Percentiles rank a stretch among this genome's conserved stretches.
Conservation (phyloP, 495 filamentous ascomycete species). For the Aspergillus leporis region DNA sequence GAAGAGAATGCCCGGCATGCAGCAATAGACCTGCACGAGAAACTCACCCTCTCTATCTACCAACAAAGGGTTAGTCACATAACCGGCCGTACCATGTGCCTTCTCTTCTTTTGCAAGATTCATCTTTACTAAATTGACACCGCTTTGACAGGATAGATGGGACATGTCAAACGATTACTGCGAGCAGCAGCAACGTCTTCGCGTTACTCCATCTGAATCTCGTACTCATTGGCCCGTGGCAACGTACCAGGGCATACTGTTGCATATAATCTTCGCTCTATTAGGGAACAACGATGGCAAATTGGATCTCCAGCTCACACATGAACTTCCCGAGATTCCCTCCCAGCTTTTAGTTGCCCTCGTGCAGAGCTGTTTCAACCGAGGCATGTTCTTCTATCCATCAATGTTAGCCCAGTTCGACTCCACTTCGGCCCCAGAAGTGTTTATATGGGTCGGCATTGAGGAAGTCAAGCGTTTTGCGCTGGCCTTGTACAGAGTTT, state of each 20-base stretch:
- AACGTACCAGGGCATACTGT: constrained; percentile 23
- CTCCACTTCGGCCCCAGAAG: background rate
- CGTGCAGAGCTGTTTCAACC: background rate
- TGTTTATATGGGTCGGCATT: constrained; percentile 14
- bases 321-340: background rate
- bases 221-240: constrained; percentile 13
- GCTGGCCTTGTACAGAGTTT: constrained; percentile 15
- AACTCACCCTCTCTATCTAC: background rate
- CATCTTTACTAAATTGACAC: too few species aligned
- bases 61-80: background rate
- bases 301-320: background rate
- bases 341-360: background rate
- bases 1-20: background rate
- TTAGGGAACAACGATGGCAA: background rate
- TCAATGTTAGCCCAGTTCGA: constrained; percentile 5
- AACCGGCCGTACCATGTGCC: too few species aligned
- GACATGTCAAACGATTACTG: background rate
- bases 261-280: constrained; percentile 19
- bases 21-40: background rate
- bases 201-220: background rate
- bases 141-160: background rate
- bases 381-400: background rate
- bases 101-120: too few species aligned
- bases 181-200: too few species aligned
- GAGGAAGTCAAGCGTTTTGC: constrained; percentile 19